These are phyloP conservation scores for Picea mariana DNA, from an alignment of 83 land plant genomes.

Conservation along the genomic window DNA sequence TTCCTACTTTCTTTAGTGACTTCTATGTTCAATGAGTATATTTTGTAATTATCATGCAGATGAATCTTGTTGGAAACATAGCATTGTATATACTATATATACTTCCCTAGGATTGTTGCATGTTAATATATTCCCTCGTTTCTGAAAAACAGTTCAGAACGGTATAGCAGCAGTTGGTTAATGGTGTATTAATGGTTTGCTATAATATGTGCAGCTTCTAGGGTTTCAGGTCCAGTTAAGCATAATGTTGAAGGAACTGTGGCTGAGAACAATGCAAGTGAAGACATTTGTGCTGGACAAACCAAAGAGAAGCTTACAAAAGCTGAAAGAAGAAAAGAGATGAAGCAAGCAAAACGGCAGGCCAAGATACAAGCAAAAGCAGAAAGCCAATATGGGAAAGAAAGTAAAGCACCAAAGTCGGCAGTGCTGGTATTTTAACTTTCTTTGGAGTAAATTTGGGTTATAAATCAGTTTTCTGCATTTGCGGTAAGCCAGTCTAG, in stretches of 20 bases:
- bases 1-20: too few species aligned
- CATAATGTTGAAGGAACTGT: constrained; percentile 12
- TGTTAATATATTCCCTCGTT: too few species aligned
- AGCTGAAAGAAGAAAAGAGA: constrained; percentile 67
- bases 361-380: constrained; percentile 53
- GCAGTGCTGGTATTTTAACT: constrained; percentile 47
- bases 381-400: constrained; percentile 29
- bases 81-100: too few species aligned
- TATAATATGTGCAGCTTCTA: too few species aligned
- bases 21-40: too few species aligned
- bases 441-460: background rate
- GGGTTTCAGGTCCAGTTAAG: background rate
- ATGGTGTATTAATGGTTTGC: too few species aligned
- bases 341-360: constrained; percentile 61
- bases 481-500: too few species aligned
- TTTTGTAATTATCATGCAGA: too few species aligned
- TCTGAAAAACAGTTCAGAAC: too few species aligned
- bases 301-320: constrained; percentile 60
- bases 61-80: too few species aligned
- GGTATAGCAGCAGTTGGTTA: too few species aligned
- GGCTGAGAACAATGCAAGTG: constrained; percentile 12
- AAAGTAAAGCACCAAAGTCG: constrained; percentile 29
- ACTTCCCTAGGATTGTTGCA: too few species aligned
- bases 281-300: constrained; percentile 23
- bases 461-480: background rate